Base-by-base conservation (phyloP, 345 rosid species). In the Brassica nigra region DNA sequence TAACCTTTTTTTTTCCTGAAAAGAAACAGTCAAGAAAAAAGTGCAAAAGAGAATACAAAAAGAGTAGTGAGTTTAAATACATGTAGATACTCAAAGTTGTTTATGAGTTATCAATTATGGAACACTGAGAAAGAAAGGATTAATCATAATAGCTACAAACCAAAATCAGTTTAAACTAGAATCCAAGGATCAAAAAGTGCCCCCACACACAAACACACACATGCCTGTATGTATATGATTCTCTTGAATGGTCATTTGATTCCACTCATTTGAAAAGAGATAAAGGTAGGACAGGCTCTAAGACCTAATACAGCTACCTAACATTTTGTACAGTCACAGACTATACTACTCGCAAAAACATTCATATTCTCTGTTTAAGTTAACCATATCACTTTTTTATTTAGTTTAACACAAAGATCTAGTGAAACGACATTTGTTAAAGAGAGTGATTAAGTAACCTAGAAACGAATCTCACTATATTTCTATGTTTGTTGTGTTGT, bases 1-100 rank as follows among this genome's bases (percentile, higher is more conserved):
- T 55, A n/a, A 71, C 83, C 37, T 62, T 73, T 39, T 70, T 67
- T 30, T 76, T 52, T 52, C 57, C 64, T 52, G 79, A 71, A 80
- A 76, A 66, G 77, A 68, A 80, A 80, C 76, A 75, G 83, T 79
- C 78, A 74, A 42, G 66, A 62, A 69, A 72, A 70, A 64, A 75
- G 75, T 63, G 42, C 68, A 64, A 62, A 70, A 64, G 59, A 20
- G 62, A 30, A 29, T 36, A 67, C 57, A 62, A 68, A 80, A 80
- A 74, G 68, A 63, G 57, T 64, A 0, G 30, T 36, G 63, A 57
- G 64, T 80, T 63, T 76, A 49, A 62, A 61, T 69, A 68, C 66
- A 74, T 74, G 14, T 3, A 74, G 59, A 80, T 75, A 27, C 76
- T 75, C 67, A 49, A 80, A 80, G 66, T 36, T 74, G 67, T 37